These are phyloP conservation scores for Achaetomiella virescens DNA, from an alignment of 495 filamentous ascomycete species.

Conservation along the genomic window DNA sequence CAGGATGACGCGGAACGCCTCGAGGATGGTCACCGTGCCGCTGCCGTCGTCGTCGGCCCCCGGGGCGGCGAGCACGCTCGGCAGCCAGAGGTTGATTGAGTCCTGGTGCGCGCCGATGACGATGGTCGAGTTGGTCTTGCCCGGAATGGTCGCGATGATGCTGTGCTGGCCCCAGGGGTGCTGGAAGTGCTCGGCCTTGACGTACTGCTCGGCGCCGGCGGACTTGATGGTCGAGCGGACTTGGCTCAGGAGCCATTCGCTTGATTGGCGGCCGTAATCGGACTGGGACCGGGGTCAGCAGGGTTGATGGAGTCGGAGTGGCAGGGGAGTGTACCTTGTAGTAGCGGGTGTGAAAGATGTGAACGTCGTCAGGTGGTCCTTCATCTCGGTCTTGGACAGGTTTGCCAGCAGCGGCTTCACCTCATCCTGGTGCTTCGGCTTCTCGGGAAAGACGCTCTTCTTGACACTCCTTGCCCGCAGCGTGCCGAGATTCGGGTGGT, in stretches of 20 bases:
- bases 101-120: conserved; percentile 59
- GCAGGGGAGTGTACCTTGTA: conserved; percentile 26
- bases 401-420: conserved; percentile 58
- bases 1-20: conserved; percentile 55
- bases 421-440: conserved; percentile 59
- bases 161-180: conserved; percentile 89
- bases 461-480: conserved; percentile 32
- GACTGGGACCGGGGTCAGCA: too few species aligned
- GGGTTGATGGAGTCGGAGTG: too few species aligned
- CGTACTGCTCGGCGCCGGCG: conserved; percentile 62
- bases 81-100: conserved; percentile 86
- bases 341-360: conserved; percentile 32
- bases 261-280: conserved; percentile 74
- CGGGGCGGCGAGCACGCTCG: conserved; percentile 65
- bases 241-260: conserved; percentile 75
- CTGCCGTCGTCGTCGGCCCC: conserved; percentile 58
- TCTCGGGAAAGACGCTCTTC: conserved; percentile 55
- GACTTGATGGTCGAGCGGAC: conserved; percentile 65
- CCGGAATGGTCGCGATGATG: conserved; percentile 89
- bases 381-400: conserved; percentile 73
- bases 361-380: conserved; percentile 52
- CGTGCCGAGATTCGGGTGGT: conserved; percentile 53
- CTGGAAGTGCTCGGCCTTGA: conserved; percentile 62
- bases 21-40: conserved; percentile 56
- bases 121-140: conserved; percentile 76